Evolutionary conservation across 2,329 filamentous ascomycete species (phyloP).

Genomic region (Thermomyces lanuginosus): DNA sequence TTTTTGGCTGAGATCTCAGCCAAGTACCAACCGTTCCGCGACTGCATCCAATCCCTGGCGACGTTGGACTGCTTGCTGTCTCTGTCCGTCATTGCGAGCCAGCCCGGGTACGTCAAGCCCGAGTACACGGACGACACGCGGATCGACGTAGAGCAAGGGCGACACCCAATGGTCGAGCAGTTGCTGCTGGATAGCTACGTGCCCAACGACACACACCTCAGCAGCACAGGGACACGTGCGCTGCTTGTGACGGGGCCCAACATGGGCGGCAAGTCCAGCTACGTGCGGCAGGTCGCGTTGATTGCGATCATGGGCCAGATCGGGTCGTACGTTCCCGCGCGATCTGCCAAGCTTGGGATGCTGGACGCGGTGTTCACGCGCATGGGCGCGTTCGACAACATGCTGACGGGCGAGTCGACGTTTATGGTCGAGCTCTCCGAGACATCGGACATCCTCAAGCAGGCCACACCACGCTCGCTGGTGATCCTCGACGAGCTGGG

Average conservation of each 20-base stretch:
- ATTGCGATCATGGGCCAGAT: slow-evolving; percentile 90
- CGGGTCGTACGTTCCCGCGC: slow-evolving; percentile 81
- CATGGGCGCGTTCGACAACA: slow-evolving; percentile 91
- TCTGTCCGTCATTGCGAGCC: slow-evolving; percentile 63
- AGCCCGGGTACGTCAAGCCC: slow-evolving; percentile 78
- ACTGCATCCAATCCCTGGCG: slow-evolving; percentile 71
- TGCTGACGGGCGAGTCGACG: slow-evolving; percentile 84
- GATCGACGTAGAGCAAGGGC: slow-evolving; percentile 56
- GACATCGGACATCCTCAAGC: slow-evolving; percentile 76
- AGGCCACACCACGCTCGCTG: slow-evolving; percentile 67
- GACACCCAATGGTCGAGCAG: slow-evolving; percentile 93
- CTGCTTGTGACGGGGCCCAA: slow-evolving; percentile 91
- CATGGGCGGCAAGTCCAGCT: slow-evolving; percentile 98
- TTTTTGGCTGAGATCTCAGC: slow-evolving; percentile 58
- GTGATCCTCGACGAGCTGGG: slow-evolving; percentile 92
- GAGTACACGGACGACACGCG: slow-evolving; percentile 47
- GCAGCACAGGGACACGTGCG: slow-evolving; percentile 49
- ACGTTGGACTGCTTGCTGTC: slow-evolving; percentile 81
- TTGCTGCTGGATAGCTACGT: slow-evolving; percentile 75
- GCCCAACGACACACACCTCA: slow-evolving; percentile 66
- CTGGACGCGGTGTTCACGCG: slow-evolving; percentile 86
- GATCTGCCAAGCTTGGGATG: slow-evolving; percentile 56
- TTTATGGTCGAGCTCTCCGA: slow-evolving; percentile 98
- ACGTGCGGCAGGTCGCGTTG: slow-evolving; percentile 80
- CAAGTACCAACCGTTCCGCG: slow-evolving; percentile 80